These are phyloP conservation scores for Sanghuangporus weigelae DNA, from an alignment of 1,284 basidiomycete species.

Conservation along the genomic window DNA sequence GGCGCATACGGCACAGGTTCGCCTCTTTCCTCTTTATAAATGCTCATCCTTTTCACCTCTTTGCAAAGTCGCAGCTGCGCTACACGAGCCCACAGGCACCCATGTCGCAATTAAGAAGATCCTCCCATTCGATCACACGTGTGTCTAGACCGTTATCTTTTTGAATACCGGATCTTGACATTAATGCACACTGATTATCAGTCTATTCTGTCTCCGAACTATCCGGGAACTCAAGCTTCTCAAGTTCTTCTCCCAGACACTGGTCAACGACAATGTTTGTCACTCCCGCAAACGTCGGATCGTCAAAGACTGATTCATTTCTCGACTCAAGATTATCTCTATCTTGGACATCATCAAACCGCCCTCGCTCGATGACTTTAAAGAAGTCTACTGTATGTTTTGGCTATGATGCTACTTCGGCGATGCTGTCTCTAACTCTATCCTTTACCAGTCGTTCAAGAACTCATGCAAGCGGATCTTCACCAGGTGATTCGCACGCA, in stretches of 20 bases:
- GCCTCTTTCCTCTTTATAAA: neutral
- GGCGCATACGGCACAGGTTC: conserved; percentile 79
- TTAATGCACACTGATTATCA: neutral
- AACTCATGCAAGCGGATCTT: conserved; percentile 99
- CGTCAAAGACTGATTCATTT: conserved; percentile 8
- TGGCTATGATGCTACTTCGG: neutral
- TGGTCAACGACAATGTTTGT: conserved; percentile 78
- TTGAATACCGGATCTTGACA: neutral
- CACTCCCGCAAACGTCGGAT: neutral
- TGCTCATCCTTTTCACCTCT: neutral
- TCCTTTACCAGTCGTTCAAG: conserved; percentile 54
- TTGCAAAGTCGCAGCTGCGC: conserved; percentile 69
- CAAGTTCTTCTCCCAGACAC: conserved; percentile 93
- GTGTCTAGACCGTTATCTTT: conserved; percentile 15
- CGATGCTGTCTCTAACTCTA: neutral
- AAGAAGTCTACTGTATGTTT: conserved; percentile 82
- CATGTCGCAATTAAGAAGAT: conserved; percentile 96
- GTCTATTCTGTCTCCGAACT: conserved; percentile 8
- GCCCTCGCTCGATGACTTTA: conserved; percentile 83
- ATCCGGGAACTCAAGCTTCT: conserved; percentile 27
- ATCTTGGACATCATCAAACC: conserved; percentile 97
- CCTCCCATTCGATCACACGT: conserved; percentile 94
- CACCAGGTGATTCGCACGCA: conserved; percentile 82
- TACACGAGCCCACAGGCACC: conserved; percentile 79
- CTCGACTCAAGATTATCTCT: conserved; percentile 67